phyloP scores from a whole-genome alignment of 1,284 basidiomycete genomes.

The Chalciporus piperatoides region DNA sequence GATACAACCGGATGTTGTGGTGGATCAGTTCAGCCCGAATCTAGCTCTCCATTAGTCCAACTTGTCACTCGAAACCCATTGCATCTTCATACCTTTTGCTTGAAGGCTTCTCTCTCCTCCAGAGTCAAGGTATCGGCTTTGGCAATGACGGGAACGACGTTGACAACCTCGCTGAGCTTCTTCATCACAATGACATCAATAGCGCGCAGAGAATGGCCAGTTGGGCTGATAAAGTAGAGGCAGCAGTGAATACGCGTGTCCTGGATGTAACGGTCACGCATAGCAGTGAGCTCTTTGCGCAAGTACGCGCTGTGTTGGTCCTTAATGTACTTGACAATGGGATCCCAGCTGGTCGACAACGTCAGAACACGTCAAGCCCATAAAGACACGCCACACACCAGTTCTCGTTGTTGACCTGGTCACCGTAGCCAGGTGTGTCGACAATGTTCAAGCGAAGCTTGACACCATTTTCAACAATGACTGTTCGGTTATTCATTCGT shows the following conservation, averaged over 20 bases:
- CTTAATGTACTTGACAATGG: conserved; percentile 98
- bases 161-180: conserved; percentile 97
- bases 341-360: conserved; percentile 77
- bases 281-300: conserved; percentile 97
- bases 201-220: conserved; percentile 87
- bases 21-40: conserved; percentile 92
- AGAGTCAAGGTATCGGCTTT: conserved; percentile 96
- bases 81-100: conserved; percentile 63
- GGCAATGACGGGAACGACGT: conserved; percentile 98
- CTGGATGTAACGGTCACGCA: conserved; percentile 97
- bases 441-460: conserved; percentile 96
- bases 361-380: conserved; percentile 3
- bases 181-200: conserved; percentile 99
- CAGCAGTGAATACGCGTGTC: conserved; percentile 99
- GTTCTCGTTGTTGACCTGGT: conserved; percentile 98
- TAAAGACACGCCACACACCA: conserved; percentile 56
- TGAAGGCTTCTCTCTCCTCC: conserved; percentile 92
- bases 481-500: conserved; percentile 39
- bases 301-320: conserved; percentile 99
- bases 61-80: not conserved
- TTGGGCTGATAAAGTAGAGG: conserved; percentile 98
- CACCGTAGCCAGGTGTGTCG: conserved; percentile 98
- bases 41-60: conserved; percentile 36
- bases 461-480: conserved; percentile 96
- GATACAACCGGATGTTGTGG: conserved; percentile 93